Conservation (phyloP, 768 basidiomycete species). For the Rhodotorula graminis region DNA sequence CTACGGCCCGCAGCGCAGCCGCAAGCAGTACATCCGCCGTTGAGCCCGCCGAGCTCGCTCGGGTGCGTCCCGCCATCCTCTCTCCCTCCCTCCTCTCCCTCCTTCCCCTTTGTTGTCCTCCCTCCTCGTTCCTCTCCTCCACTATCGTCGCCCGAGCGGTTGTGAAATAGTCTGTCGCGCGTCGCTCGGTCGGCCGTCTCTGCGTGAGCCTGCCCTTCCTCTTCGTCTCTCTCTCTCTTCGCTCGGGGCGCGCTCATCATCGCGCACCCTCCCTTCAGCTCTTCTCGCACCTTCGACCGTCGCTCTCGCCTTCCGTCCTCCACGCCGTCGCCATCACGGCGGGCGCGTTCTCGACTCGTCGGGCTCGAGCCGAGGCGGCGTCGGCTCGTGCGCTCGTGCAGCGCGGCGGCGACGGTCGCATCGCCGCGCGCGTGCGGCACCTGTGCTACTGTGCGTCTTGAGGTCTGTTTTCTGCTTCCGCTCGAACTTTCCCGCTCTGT, state of each 20-base stretch:
- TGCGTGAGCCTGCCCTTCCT: neutral
- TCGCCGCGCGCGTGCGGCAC: no score
- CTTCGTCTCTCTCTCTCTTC: neutral
- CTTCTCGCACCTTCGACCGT: neutral
- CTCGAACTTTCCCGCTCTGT: no score
- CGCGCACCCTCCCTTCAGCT: neutral
- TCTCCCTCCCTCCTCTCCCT: neutral
- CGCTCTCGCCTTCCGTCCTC: neutral
- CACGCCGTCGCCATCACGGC: no score
- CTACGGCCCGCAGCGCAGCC: slow-evolving; percentile 32
- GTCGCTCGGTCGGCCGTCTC: neutral
- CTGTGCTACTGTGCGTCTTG: no score
- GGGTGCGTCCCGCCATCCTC: neutral
- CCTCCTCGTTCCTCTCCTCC: neutral
- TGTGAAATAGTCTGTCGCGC: neutral
- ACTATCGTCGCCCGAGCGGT: neutral
- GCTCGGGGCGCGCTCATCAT: neutral
- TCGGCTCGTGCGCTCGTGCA: no score
- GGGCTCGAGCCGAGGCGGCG: no score
- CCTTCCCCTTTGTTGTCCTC: neutral
- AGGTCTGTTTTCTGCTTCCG: no score
- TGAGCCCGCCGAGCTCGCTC: neutral
- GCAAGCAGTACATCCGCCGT: slow-evolving; percentile 38
- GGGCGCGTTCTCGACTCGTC: no score
- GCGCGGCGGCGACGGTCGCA: no score